phyloP scores from a whole-genome alignment of 108 stramenopile species.

The Skeletonema tropicum region DNA sequence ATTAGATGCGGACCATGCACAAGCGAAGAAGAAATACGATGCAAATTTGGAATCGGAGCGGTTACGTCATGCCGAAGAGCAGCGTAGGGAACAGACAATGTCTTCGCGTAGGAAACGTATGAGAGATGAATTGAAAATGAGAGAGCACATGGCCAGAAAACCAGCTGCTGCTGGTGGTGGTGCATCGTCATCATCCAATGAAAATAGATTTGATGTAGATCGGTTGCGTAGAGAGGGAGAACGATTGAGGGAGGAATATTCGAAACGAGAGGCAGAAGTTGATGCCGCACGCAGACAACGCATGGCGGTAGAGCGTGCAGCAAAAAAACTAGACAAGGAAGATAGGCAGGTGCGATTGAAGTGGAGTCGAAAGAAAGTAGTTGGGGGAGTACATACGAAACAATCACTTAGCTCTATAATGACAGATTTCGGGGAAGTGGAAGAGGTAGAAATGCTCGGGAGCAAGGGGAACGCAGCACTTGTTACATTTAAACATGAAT shows the following conservation, averaged over 20 bases:
- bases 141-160: conserved; percentile 55
- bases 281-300: conserved; percentile 44
- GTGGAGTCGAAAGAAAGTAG: conserved; percentile 82
- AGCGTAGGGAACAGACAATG: conserved; percentile 69
- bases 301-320: conserved; percentile 23
- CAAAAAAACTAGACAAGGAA: conserved; percentile 48
- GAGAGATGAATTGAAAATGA: conserved; percentile 66
- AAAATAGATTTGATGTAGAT: conserved; percentile 56
- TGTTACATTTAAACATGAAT: no score
- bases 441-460: conserved; percentile 75
- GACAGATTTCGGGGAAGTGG: conserved; percentile 70
- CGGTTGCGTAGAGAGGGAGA: conserved; percentile 71
- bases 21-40: conserved; percentile 60
- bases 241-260: conserved; percentile 57
- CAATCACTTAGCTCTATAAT: conserved; percentile 60
- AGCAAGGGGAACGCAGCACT: no score
- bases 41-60: conserved; percentile 65
- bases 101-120: conserved; percentile 66
- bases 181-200: conserved; percentile 1
- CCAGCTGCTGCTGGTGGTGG: not conserved
- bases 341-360: conserved; percentile 79
- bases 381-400: conserved; percentile 63
- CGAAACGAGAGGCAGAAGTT: conserved; percentile 55
- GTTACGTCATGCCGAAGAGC: conserved; percentile 61
- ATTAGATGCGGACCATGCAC: conserved; percentile 63